Base-by-base conservation (phyloP, 805 yeast genomes). In the Hyphopichia homilentoma region DNA sequence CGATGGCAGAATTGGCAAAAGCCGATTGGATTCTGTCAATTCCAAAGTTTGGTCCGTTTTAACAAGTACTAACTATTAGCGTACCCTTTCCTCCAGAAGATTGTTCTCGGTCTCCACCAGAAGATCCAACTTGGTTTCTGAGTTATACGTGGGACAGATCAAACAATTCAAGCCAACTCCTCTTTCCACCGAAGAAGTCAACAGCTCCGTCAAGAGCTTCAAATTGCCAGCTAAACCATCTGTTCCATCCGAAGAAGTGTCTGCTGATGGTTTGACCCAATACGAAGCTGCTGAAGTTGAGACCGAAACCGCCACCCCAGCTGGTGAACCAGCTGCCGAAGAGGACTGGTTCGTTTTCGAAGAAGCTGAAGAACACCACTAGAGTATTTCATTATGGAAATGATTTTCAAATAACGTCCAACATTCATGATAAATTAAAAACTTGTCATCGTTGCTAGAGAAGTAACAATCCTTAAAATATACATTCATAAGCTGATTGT, bases 101-200 rank as follows among this genome's bases (percentile, higher is more conserved):
- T 50, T 54, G 38, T 58, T 67, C 48, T 61, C 72, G 32, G 51
- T 59, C 40, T 61, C 70, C 34, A 61, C 70, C 41, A 54, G 59
- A 52, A 62, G 66, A 58, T 48, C 47, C 47, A 75, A 89, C 74
- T 70, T 84, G 57, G 63, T 89, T 56, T 75, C 85, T 61, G 96
- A 89, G 47, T 75, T 89, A 49, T 89, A 89, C 72, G 67, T 90
- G 56, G 79, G 75, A 61, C 95, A 89, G 65, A 71, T 93, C 65
- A 85, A 81, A 70, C 77, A 79, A 41, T 89, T 85, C 79, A 87
- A 88, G 73, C 89, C 96, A 57, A 75, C 81, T 38, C 79, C 87
- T 40, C 57, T 81, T 34, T 65, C 83, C 38, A 77, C 84, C 38
- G 70, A 75, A 45, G 95, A 84, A 47, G 81, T 90, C 41, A 87